Evolutionary conservation across 169 alveolate genomes (phyloP), one percentile per base, ranked within the genome.

Genomic region (Plasmodium knowlesi): DNA sequence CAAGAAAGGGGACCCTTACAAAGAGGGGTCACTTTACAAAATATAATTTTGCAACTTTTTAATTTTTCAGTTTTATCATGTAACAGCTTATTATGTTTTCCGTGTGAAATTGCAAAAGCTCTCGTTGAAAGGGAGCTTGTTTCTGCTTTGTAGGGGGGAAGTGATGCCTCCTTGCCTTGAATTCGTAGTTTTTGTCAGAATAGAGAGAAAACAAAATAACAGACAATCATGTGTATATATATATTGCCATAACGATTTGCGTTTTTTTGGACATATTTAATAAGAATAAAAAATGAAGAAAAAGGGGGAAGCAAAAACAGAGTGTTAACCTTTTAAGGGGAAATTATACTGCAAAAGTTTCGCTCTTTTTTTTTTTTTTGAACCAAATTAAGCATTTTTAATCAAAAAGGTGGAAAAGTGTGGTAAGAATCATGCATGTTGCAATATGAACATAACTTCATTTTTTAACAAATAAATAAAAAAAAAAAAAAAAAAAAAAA

Each of bases 381-480:
- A 46, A 32, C 43, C 83, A 74, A 74, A 74, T 46, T 46, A 46
- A 50, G 61, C 61, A 50, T 50, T 50, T 50, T 50, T 50, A 50
- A 50, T 50, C 61, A 50, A 22, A 50, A 50, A 3, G 25, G 61
- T 14, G 61, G 61, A 12, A 50, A 76, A 8, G 28, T 76, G 46
- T 32, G 70, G 83, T 25, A 76, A 76, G 8, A 76, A 76, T 32
- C 50, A 32, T 76, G 39, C 83, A 76, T 28, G 57, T 76, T 10
- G 41, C 32, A 76, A 28, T 34, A 50, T 76, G 41, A 50, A 76
- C 50, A 76, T 28, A 19, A 28, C 50, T 28, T 76, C 50, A 19
- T 76, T 76, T 30, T 28, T 76, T 32, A 37, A 37, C 50, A 37
- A 76, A 32, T 76, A 76, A 25, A 37, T 19, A 34, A 32, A 16